phyloP scores from a whole-genome alignment of 371 early-diverging fungal genomes.

The Umbelopsis sp. region DNA sequence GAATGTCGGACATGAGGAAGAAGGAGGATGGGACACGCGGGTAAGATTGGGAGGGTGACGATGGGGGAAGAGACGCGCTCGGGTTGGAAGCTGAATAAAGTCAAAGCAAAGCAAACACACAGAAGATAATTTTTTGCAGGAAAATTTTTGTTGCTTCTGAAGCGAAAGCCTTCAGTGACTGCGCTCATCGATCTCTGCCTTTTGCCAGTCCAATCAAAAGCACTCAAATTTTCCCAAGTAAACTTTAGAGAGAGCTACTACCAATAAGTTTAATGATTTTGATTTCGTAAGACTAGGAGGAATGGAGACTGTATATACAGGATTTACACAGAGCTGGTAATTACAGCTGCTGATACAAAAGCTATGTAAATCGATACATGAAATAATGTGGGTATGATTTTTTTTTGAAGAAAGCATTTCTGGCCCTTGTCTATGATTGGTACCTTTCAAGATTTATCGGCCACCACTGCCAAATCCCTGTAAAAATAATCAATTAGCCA shows the following conservation, averaged over 20 bases:
- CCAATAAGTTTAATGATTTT: too few relatives aligned
- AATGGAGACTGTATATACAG: slow-evolving; percentile 1
- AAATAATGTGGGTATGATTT: too few relatives aligned
- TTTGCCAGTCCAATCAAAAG: background rate
- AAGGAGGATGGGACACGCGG: slow-evolving; percentile 18
- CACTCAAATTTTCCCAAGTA: too few relatives aligned
- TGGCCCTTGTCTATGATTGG: background rate
- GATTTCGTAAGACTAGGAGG: background rate
- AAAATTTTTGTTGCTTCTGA: slow-evolving; percentile 11
- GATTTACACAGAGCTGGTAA: background rate
- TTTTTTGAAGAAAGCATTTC: too few relatives aligned
- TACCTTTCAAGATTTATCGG: background rate
- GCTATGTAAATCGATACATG: too few relatives aligned
- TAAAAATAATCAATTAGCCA: background rate
- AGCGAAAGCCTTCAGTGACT: background rate
- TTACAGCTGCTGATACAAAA: too few relatives aligned
- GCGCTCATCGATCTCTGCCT: background rate
- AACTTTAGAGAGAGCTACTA: too few relatives aligned
- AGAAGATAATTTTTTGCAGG: slow-evolving; percentile 13
- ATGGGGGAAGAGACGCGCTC: slow-evolving; percentile 10
- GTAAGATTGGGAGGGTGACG: slow-evolving; percentile 13
- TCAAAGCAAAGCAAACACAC: background rate
- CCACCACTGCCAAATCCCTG: background rate
- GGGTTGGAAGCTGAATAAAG: slow-evolving; percentile 8
- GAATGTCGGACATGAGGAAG: slow-evolving; percentile 16